Evolutionary conservation across 257 asterid genomes (phyloP).

Genomic region (Solanum clarkiae): DNA sequence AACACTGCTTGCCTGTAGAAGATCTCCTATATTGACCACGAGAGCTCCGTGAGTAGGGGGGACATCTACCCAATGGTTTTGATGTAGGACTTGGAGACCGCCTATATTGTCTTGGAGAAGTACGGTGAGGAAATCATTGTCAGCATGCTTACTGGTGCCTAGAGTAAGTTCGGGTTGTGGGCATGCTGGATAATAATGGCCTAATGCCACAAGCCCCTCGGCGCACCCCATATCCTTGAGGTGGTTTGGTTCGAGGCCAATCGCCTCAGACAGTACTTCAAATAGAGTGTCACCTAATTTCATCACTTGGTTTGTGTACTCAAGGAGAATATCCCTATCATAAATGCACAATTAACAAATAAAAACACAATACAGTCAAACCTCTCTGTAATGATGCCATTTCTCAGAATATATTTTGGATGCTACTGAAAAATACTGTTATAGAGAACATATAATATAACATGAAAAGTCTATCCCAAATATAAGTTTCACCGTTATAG

Average conservation of each 20-base stretch:
- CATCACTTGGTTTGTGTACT: slow-evolving; percentile 7
- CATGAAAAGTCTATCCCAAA: background rate
- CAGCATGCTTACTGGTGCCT: slow-evolving; percentile 13
- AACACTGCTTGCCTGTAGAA: slow-evolving; percentile 5
- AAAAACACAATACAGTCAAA: background rate
- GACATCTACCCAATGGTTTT: slow-evolving; percentile 20
- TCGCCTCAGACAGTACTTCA: slow-evolving; percentile 11
- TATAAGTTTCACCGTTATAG: background rate
- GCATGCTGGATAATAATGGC: slow-evolving; percentile 20
- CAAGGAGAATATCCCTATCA: slow-evolving; percentile 2
- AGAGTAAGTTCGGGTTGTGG: slow-evolving; percentile 15
- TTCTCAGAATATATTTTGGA: background rate
- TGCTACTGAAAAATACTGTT: background rate
- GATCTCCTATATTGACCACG: slow-evolving; percentile 16
- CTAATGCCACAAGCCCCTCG: slow-evolving; percentile 2
- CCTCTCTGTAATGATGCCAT: background rate
- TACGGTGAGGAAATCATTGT: slow-evolving; percentile 11
- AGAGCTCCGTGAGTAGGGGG: slow-evolving; percentile 23
- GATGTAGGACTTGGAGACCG: slow-evolving; percentile 19
- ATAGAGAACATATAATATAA: background rate
- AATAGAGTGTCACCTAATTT: background rate
- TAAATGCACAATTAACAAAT: background rate
- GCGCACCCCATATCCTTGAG: slow-evolving; percentile 7
- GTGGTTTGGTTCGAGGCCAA: slow-evolving; percentile 3
- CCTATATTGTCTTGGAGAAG: slow-evolving; percentile 20